phyloP scores from a whole-genome alignment of 75 land plant genomes.

The Sequoia sempervirens region DNA sequence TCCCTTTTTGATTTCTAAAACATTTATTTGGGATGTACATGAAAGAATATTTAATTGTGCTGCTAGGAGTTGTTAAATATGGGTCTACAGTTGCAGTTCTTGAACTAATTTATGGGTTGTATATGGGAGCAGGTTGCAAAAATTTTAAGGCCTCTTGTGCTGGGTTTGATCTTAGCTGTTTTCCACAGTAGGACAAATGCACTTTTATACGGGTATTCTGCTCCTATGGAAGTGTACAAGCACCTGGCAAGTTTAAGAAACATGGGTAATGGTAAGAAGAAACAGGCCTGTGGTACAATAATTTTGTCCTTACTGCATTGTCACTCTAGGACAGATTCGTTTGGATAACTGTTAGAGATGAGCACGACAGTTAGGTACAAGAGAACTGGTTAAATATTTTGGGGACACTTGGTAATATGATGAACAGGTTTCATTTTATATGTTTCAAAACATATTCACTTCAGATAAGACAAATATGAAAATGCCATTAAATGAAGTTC shows the following conservation, averaged over 20 bases:
- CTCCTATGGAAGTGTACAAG: conserved; percentile 78
- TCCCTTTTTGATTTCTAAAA: not conserved
- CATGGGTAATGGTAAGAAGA: conserved; percentile 10
- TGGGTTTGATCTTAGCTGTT: conserved; percentile 67
- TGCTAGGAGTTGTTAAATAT: not conserved
- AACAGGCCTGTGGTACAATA: not conserved
- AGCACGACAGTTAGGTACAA: not conserved
- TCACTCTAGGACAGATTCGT: not conserved
- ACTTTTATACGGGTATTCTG: conserved; percentile 84
- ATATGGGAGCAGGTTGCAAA: conserved; percentile 60
- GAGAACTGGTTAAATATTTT: not conserved
- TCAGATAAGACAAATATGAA: not conserved
- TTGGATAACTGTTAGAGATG: conserved; percentile 1
- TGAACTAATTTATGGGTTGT: conserved; percentile 3
- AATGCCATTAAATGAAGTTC: not conserved
- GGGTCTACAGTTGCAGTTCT: not conserved
- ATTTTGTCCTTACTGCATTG: not conserved
- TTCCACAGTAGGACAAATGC: conserved; percentile 89
- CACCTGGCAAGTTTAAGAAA: conserved; percentile 33
- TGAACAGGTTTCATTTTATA: conserved; percentile 1
- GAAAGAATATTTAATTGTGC: not conserved
- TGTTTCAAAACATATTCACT: not conserved
- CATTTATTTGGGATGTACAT: not conserved
- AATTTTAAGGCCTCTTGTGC: conserved; percentile 56
- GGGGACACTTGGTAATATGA: not conserved